Conservation (phyloP, 1,284 basidiomycete species). For the Cutaneotrichosporon cyanovorans region DNA sequence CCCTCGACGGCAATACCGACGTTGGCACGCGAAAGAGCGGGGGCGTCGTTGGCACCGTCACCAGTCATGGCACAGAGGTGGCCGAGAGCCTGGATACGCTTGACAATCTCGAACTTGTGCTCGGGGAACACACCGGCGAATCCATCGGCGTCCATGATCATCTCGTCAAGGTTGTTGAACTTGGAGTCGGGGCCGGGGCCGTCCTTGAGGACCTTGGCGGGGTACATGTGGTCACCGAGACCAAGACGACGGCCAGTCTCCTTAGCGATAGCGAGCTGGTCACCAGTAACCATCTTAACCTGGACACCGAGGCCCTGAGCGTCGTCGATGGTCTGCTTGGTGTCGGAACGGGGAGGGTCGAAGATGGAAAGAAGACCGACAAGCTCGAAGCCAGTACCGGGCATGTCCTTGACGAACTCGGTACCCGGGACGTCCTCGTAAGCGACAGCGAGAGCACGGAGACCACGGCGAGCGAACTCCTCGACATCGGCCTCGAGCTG, state of each 20-base stretch:
- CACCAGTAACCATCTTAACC: slow-evolving; percentile 99
- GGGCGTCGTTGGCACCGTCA: slow-evolving; percentile 95
- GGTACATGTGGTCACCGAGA: slow-evolving; percentile 93
- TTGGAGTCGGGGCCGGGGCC: slow-evolving; percentile 70
- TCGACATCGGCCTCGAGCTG: slow-evolving; percentile 89
- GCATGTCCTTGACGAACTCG: slow-evolving; percentile 33
- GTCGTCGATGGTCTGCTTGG: slow-evolving; percentile 98
- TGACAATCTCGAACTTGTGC: slow-evolving; percentile 89
- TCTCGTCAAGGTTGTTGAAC: slow-evolving; percentile 76
- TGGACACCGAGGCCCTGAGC: slow-evolving; percentile 90
- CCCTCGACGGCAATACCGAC: slow-evolving; percentile 96
- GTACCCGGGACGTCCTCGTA: slow-evolving; percentile 84
- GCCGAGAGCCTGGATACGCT: slow-evolving; percentile 84
- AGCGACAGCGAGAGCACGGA: slow-evolving; percentile 93
- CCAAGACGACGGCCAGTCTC: slow-evolving; percentile 97
- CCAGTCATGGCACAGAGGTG: slow-evolving; percentile 88
- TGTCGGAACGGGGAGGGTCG: slow-evolving; percentile 95
- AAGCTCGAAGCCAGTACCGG: slow-evolving; percentile 90
- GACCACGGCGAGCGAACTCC: slow-evolving; percentile 90
- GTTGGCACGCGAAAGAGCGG: slow-evolving; percentile 86
- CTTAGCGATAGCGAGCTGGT: slow-evolving; percentile 98
- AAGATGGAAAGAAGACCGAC: slow-evolving; percentile 96
- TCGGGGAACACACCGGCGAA: slow-evolving; percentile 96
- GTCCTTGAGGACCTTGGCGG: slow-evolving; percentile 88
- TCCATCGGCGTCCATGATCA: slow-evolving; percentile 59